Conservation (phyloP, 192 early-diverging fungal species). For the Backusella mclennaniae region DNA sequence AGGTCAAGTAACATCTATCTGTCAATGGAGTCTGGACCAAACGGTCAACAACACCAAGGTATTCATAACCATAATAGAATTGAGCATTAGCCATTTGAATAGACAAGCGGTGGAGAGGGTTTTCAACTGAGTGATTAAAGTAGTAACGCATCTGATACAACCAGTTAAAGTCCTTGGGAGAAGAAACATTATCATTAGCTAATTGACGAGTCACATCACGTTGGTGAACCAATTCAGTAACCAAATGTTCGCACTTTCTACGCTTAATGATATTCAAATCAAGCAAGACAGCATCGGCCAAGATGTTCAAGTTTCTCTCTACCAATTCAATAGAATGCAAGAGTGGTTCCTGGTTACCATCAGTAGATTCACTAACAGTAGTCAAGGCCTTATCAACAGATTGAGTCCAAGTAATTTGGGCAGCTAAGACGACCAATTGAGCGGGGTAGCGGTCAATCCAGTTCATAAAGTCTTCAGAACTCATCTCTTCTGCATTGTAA, state of each 20-base stretch:
- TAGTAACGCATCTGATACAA: constrained; percentile 96
- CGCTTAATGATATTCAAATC: constrained; percentile 82
- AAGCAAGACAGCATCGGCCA: constrained; percentile 91
- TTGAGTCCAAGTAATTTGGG: constrained; percentile 89
- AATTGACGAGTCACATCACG: constrained; percentile 86
- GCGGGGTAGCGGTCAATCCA: constrained; percentile 93
- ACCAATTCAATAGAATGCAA: constrained; percentile 56
- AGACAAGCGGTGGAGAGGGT: constrained; percentile 68
- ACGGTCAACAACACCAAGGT: constrained; percentile 94
- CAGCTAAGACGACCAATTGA: constrained; percentile 89
- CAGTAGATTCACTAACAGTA: constrained; percentile 38
- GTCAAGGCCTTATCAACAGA: constrained; percentile 78
- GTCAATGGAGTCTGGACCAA: constrained; percentile 99
- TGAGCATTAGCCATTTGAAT: constrained; percentile 93
- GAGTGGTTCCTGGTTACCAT: constrained; percentile 49
- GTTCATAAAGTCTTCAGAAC: constrained; percentile 55
- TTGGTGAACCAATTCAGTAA: constrained; percentile 99
- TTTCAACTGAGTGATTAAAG: constrained; percentile 50
- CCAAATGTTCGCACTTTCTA: constrained; percentile 96
- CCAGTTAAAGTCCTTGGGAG: constrained; percentile 88
- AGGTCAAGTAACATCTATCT: constrained; percentile 97
- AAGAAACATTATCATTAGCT: constrained; percentile 41
- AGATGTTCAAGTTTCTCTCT: constrained; percentile 72
- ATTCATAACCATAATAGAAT: constrained; percentile 97
- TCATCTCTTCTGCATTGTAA: constrained; percentile 54